Base-by-base conservation (phyloP, 371 early-diverging fungal species). In the Conidiobolus incongruus region DNA sequence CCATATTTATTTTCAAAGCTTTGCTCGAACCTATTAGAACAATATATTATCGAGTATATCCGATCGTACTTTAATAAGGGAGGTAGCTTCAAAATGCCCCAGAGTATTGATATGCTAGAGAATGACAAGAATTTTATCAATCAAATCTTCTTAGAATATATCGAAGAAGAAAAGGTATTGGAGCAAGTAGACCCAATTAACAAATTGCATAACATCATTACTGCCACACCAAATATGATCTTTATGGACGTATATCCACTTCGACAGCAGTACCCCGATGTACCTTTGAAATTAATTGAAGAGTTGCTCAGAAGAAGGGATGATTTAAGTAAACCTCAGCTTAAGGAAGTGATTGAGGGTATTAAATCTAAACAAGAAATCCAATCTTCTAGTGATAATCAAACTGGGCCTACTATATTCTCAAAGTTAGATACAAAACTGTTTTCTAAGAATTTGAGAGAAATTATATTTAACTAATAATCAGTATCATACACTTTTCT, bases 1-100 rank as follows among this genome's bases (percentile, higher is more conserved):
- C 72, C 77, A 43, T 84, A 81, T 51, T 61, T 92, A 48, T 89
- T 86, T 63, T 62, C 62, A 44, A 83, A 81, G 41, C 56, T 93
- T 42, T 70, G 78, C 43, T 67, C 78, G 34, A 88, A 87, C 42
- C 66, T 84, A 51, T 50, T 91, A 52, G 89, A 92, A 39, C 63
- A 78, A 2, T 75, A 87, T 46, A 52, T 90, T 35, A 63, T 85
- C 35, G 58, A 72, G 15, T 85, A 79, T 53, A 54, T 95, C 5
- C 89, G 93, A 48, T 66, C 89, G 0, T 66, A 90, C 50, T 60
- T 71, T 10, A 75, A 79, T 54, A 81, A 77, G 37, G 63, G 66
- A 1, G 74, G 75, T 19, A 80, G 75, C 48, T 81, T 86, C 64
- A 66, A 55, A n/a, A 62, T 65, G 59, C 62, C 64, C 2, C 39